phyloP scores from a whole-genome alignment of 202 grass and related monocot genomes.

The Panicum virgatum region DNA sequence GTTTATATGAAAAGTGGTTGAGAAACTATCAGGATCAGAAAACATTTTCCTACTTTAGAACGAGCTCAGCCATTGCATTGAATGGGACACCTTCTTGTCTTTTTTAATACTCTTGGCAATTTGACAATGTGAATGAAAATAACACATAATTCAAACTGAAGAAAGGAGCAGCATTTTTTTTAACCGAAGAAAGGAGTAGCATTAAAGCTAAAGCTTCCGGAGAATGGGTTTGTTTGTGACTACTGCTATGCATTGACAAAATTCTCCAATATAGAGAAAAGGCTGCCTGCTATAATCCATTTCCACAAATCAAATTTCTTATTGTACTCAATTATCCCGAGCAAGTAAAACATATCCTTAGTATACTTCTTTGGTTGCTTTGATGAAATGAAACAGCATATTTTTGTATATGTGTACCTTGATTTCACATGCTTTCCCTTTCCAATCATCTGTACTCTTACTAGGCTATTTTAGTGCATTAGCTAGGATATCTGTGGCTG shows the following conservation, averaged over 20 bases:
- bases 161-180: too few relatives aligned
- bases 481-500: not conserved
- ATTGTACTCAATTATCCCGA: not conserved
- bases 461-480: not conserved
- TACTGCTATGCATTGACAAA: not conserved
- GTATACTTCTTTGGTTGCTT: not conserved
- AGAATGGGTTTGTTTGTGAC: slow-evolving; percentile 1
- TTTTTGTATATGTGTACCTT: not conserved
- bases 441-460: slow-evolving; percentile 11
- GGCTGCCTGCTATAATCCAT: not conserved
- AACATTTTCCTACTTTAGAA: slow-evolving; percentile 22
- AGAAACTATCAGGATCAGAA: slow-evolving; percentile 12
- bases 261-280: not conserved
- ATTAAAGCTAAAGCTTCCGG: not conserved
- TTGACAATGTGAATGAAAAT: not conserved
- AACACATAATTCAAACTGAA: slow-evolving; percentile 1
- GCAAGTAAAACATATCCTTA: not conserved
- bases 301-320: not conserved
- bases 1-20: slow-evolving; percentile 15
- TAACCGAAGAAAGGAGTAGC: too few relatives aligned
- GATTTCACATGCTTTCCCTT: not conserved
- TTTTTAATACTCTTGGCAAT: not conserved
- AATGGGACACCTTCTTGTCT: not conserved
- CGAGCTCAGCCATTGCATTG: not conserved
- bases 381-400: not conserved